Conservation (phyloP, 1,139 yeast species). For the Geotrichum klebahnii region DNA sequence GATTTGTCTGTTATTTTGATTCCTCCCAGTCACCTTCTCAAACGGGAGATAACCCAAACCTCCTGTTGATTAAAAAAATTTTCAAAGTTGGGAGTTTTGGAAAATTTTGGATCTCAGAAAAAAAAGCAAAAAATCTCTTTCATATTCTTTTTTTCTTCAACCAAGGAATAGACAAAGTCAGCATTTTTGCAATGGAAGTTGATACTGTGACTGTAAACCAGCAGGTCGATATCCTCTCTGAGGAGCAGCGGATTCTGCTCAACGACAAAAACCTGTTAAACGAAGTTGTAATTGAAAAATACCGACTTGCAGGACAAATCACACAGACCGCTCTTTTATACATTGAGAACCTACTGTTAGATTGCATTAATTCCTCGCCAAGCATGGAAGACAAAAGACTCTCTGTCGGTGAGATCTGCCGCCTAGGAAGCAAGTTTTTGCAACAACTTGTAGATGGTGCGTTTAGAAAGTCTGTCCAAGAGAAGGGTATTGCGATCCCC, state of each 20-base stretch:
- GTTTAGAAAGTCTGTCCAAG: constrained; percentile 34
- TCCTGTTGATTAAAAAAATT: constrained; percentile 1
- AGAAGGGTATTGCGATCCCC: constrained; percentile 88
- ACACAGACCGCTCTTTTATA: constrained; percentile 80
- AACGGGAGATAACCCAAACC: neutral
- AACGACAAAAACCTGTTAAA: constrained; percentile 68
- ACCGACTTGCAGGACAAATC: constrained; percentile 85
- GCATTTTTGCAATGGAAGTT: constrained; percentile 13
- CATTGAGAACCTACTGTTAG: constrained; percentile 61
- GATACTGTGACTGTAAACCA: constrained; percentile 10
- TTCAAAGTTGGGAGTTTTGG: constrained; percentile 10
- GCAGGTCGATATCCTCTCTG: constrained; percentile 8
- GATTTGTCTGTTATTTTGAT: too few relatives aligned
- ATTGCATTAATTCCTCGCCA: constrained; percentile 54
- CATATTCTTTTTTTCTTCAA: neutral
- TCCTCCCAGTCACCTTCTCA: too few relatives aligned
- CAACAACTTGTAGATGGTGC: constrained; percentile 31
- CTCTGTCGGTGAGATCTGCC: constrained; percentile 71
- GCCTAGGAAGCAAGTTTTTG: constrained; percentile 73
- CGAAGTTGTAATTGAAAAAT: constrained; percentile 65
- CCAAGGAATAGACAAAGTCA: neutral
- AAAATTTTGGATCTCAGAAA: neutral
- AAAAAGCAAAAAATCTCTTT: neutral
- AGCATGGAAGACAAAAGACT: constrained; percentile 38
- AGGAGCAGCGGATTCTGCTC: constrained; percentile 60